phyloP scores from a whole-genome alignment of 2,329 filamentous ascomycete species.

The Chaetomium sp. region DNA sequence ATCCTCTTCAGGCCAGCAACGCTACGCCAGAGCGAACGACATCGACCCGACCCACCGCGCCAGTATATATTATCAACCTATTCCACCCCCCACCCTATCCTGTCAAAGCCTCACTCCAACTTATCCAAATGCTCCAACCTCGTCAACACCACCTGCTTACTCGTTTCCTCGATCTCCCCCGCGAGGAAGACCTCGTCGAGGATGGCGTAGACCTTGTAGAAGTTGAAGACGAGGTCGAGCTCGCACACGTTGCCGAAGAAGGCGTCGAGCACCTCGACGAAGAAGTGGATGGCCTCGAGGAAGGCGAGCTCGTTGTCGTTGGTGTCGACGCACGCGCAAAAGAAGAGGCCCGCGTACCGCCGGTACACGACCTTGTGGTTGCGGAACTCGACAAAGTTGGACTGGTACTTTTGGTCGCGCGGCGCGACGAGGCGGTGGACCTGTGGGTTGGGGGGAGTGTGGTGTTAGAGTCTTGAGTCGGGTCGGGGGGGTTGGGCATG shows the following conservation, averaged over 20 bases:
- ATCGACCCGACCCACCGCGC: background rate
- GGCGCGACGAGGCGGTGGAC: slow-evolving; percentile 97
- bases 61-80: background rate
- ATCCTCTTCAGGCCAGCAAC: background rate
- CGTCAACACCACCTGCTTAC: slow-evolving; percentile 95
- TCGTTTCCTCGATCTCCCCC: slow-evolving; percentile 97
- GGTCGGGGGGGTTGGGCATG: background rate
- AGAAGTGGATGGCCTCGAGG: slow-evolving; percentile 98
- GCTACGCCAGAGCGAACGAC: background rate
- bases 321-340: slow-evolving; percentile 98
- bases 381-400: slow-evolving; percentile 97
- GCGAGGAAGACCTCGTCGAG: slow-evolving; percentile 97
- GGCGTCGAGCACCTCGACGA: slow-evolving; percentile 96
- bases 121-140: slow-evolving; percentile 95
- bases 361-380: slow-evolving; percentile 97
- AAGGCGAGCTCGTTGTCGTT: slow-evolving; percentile 98
- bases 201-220: slow-evolving; percentile 93
- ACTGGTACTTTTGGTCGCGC: slow-evolving; percentile 98
- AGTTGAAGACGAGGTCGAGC: slow-evolving; percentile 84
- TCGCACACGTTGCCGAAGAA: slow-evolving; percentile 99
- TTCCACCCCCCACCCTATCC: background rate
- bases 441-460: slow-evolving; percentile 45
- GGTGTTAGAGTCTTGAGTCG: slow-evolving; percentile 5
- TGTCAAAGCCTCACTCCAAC: slow-evolving; percentile 65
- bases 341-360: slow-evolving; percentile 96